Evolutionary conservation across 139 green algal species (phyloP), one percentile per base, ranked within the genome.

Genomic region (Eudorina sp.): DNA sequence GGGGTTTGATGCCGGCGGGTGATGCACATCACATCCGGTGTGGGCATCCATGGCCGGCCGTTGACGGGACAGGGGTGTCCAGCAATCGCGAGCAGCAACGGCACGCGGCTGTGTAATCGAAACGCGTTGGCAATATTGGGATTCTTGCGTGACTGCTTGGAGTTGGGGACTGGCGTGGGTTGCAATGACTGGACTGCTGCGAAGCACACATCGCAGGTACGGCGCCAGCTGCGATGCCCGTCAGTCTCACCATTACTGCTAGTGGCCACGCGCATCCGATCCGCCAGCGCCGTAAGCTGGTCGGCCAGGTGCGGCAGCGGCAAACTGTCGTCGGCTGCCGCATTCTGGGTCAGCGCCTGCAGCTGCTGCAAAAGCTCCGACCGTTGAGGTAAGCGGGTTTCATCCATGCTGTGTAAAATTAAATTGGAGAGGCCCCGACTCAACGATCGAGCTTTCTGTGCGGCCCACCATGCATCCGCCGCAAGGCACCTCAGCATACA

Each of bases 281-380:
- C 9, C 21, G 53, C 77, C 34, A 84, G 21, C 25, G 53, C 36
- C 1, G 23, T 29, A 1, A 84, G 55, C 40, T 84, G 77, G 0
- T 72, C 40, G 7, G 77, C 77, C 21, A 84, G 4, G 38, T 72
- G 53, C 1, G 36, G 18, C 36, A 84, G 53, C 8, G 77, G 14
- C 25, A 73, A 18, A 8, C 16, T 18, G 4, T 53, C 53, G 21
- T 84, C 38, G 29, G 53, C 53, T 14, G 77, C 21, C 27, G 77
- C 77, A 38, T 40, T 53, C 53, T 84, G 77, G 1, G 77, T 27
- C 14, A 84, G 53, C 13, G 36, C 53, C 40, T 84, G 77, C 53
- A 84, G 53, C 53, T 27, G 53, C 23, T 73, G 53, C 53, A 84
- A 4, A 53, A 84, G 53, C 38, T 73, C 36, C 53, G 77, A 19